Base-by-base conservation (phyloP, 2,329 filamentous ascomycete genomes). In the Pestalotiopsis sp. region DNA sequence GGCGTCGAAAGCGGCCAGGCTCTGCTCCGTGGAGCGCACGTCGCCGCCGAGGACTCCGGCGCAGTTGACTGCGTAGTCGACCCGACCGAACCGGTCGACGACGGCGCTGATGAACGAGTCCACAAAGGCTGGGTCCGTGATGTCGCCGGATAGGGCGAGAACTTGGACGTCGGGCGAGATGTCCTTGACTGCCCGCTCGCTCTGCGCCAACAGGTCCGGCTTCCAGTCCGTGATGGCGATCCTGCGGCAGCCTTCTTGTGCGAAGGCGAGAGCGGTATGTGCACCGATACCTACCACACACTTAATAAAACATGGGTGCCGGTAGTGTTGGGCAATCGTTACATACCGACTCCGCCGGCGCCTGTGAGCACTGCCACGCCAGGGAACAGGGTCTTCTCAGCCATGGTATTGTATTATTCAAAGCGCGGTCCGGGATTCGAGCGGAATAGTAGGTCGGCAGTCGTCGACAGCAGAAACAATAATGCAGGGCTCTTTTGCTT, bases 51-150 rank as follows among this genome's bases (percentile, higher is more conserved):
- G 73, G 3, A 89, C 80, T 0, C 87, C 87, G 0, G 87, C 87
- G 66, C 86, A 88, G 68, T 86, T 86, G 4, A 89, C 84, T 0
- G 82, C 83, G 73, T 89, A 89, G 72, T 89, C 87, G 4, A 90
- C 74, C 7, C 87, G 82, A 0, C 76, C 75, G 68, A 87, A 86
- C 1, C 68, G 70, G 0, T 71, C 70, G 4, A 75, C 74, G 0
- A 79, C 74, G 1, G 79, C 76, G 49, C 70, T 74, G 27, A 76
- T 76, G 20, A 86, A 80, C 0, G 73, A 73, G 3, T 79, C 75
- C 39, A 84, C 80, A 69, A 85, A 87, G 0, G 65, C 64, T 59
- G 85, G 82, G 27, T 85, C 80, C 0, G 85, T 78, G 20, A 89
- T 77, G 66, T 88, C 83, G 7, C 86, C 86, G 0, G 80, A 72